Base-by-base conservation (phyloP, 331 rosid genomes). In the Rhamnella rubrinervis region DNA sequence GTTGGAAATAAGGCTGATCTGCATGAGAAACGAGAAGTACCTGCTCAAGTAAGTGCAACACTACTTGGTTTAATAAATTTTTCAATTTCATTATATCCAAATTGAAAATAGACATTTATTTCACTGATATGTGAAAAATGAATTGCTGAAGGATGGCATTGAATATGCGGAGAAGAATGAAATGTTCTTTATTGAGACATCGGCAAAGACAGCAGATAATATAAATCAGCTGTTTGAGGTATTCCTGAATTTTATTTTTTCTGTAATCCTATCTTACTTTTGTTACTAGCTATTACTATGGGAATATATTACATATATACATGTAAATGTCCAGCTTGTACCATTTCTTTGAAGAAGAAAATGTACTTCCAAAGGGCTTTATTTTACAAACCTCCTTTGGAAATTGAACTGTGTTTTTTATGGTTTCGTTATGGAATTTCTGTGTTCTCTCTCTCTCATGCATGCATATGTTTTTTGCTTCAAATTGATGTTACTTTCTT, bases 1-100 rank as follows among this genome's bases (percentile, higher is more conserved):
- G 99, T 95, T 0, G 97, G 99, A 64, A 91, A 91, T 75, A 95
- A 91, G 91, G 99, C 99, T 21, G 97, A 95, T 83, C 97, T 91
- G 79, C 83, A 75, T 10, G 99, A 89, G 84, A 88, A 87, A 82
- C 89, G 97, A 17, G 86, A 95, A 84, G 96, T 95, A n/a, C 71
- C 93, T 31, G 83, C 81, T 81, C 85, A 95, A 85, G 99, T 89
- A 74, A 83, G 70, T 63, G 74, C 51, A 56, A 19, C 50, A 44
- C 46, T 44, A 44, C 4, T 44, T 44, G 49, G 49, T 44, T 44
- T 44, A 44, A 44, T 44, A 31, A 2, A 4, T 31, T 31, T 31
- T 31, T 11, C 4, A 44, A 8, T 44, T 44, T 44, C 14, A 14
- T 44, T 44, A 9, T 44, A 44, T 2, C 49, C 71, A 51, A 68